Evolutionary conservation across 2,329 filamentous ascomycete species (phyloP).

Genomic region (Thielaviopsis ethacetica): DNA sequence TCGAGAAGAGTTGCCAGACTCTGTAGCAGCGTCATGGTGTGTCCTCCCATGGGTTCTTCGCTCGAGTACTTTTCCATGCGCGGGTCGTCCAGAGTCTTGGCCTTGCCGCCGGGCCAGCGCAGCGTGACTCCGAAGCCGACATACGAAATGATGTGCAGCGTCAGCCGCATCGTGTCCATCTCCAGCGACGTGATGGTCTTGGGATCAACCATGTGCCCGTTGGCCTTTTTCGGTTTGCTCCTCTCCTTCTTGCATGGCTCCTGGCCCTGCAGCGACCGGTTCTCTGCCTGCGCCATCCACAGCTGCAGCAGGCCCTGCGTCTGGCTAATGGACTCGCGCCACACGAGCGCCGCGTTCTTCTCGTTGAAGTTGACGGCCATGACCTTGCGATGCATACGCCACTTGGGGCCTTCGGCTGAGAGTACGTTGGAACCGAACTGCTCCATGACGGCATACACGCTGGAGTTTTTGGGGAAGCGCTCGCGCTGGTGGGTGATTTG

Average conservation of each 20-base stretch:
- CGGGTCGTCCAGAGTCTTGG: constrained; percentile 26
- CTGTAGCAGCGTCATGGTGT: constrained; percentile 48
- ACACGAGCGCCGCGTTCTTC: constrained; percentile 54
- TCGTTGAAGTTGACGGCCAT: constrained; percentile 61
- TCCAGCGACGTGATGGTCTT: constrained; percentile 37
- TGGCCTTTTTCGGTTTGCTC: constrained; percentile 16
- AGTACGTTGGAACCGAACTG: constrained; percentile 56
- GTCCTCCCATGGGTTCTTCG: constrained; percentile 30
- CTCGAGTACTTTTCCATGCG: constrained; percentile 32
- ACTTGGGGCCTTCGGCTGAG: constrained; percentile 49
- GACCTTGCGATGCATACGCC: constrained; percentile 58
- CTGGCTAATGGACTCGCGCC: constrained; percentile 44
- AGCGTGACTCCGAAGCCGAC: constrained; percentile 54
- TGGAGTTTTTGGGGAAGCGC: constrained; percentile 40
- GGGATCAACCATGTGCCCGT: constrained; percentile 9
- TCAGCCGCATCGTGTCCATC: constrained; percentile 47
- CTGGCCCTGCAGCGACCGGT: background rate
- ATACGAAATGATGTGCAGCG: constrained; percentile 41
- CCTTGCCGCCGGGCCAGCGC: constrained; percentile 45
- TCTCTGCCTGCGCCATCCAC: constrained; percentile 30
- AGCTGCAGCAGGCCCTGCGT: constrained; percentile 41
- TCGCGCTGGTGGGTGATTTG: constrained; percentile 51
- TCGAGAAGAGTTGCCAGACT: constrained; percentile 46
- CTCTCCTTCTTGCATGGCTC: background rate
- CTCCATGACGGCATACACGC: constrained; percentile 21